Evolutionary conservation across 108 stramenopile species (phyloP).

Genomic region (Skeletonema potamos): DNA sequence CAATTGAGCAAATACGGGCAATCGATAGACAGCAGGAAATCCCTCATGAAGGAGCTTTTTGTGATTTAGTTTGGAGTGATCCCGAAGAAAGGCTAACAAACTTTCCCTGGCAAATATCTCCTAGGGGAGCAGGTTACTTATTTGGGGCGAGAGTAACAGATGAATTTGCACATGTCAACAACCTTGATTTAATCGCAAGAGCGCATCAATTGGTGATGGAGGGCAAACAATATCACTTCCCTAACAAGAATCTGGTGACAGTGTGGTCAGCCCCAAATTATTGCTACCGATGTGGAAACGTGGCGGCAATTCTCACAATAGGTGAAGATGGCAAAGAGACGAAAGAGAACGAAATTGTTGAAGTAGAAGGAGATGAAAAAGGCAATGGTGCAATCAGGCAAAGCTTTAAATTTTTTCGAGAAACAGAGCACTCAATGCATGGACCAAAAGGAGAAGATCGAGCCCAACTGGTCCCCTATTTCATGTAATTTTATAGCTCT

Average conservation of each 20-base stretch:
- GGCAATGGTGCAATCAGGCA: conserved; percentile 62
- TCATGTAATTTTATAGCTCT: conserved; percentile 57
- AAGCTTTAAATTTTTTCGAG: conserved; percentile 83
- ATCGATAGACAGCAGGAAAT: conserved; percentile 89
- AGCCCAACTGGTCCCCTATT: conserved; percentile 87
- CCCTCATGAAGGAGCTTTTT: conserved; percentile 93
- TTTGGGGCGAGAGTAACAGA: conserved; percentile 92
- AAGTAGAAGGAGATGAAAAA: conserved; percentile 48
- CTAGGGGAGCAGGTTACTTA: conserved; percentile 92
- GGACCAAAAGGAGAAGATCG: conserved; percentile 88
- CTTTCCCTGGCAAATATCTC: conserved; percentile 62
- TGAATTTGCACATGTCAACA: conserved; percentile 92
- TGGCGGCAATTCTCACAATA: conserved; percentile 88
- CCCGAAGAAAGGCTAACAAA: conserved; percentile 69
- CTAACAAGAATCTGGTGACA: conserved; percentile 83
- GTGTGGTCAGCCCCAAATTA: conserved; percentile 98
- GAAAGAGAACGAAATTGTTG: conserved; percentile 61
- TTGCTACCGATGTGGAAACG: conserved; percentile 97
- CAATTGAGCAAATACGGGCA: conserved; percentile 86
- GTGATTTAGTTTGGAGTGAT: conserved; percentile 89
- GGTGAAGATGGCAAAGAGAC: conserved; percentile 50
- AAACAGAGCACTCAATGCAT: conserved; percentile 76
- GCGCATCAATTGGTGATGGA: conserved; percentile 99
- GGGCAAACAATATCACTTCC: conserved; percentile 86
- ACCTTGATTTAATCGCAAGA: conserved; percentile 86